Evolutionary conservation across 345 rosid genomes (phyloP), one percentile per base, ranked within the genome.

Genomic region (Turritis glabra): DNA sequence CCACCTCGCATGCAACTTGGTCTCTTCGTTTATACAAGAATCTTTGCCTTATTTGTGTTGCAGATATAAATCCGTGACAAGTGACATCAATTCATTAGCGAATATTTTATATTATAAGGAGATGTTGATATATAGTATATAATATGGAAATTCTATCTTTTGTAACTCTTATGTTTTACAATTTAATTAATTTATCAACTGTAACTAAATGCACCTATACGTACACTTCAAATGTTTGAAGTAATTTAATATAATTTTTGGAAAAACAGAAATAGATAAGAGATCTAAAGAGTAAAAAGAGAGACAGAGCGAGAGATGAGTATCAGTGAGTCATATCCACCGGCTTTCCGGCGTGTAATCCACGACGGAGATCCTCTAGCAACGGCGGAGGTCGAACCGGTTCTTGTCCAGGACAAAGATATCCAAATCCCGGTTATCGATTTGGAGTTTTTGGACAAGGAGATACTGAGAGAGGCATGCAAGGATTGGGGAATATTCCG

Each of bases 401-500:
- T 43, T 43, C 43, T 25, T 69, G 23, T 73, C 61, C 74, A 72
- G 1, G 84, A 60, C 37, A 35, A 74, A 35, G 88, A 80, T 74
- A 84, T 79, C 57, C 44, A 67, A 3, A 65, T 85, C 40, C 96
- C 91, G 38, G 56, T 80, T 11, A 33, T 90, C 14, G 86, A 90
- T 80, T 75, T 90, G 53, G 82, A 80, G 53, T 44, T 75, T 71
- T 55, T 85, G 30, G 75, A 80, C 73, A 61, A 25, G 69, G 84
- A 80, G 18, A 41, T 44, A 55, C 85, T 90, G 14, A 77, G 13
- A 10, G 86, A 84, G 11, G 90, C 87, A 23, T 87, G 94, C 78
- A 76, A 32, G 5, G 82, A 76, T 25, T 91, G 88, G 97, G 94
- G 97, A 25, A 30, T 89, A 21, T 89, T 91, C 73, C 90, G 90